A percentile compares a stretch with the other conserved stretches of the same genome.
phyloP scores from a whole-genome alignment of 176 grass and related monocot genomes.

The Hsuehochloa calcarea region DNA sequence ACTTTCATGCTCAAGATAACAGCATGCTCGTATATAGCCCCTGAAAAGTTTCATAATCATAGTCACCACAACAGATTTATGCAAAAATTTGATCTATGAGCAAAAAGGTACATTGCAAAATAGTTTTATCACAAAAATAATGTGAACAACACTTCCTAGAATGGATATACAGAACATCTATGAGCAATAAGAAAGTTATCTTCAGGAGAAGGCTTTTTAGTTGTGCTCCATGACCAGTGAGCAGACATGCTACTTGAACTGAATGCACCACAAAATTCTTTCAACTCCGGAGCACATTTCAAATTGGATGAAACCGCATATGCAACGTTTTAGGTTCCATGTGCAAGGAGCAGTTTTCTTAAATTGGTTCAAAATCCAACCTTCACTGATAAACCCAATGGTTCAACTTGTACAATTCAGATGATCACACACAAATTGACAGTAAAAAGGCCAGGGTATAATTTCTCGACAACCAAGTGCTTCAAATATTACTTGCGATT shows the following conservation, averaged over 20 bases:
- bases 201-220: not conserved
- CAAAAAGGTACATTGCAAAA: slow-evolving; percentile 3
- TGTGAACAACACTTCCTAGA: not conserved
- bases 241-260: not conserved
- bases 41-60: slow-evolving; percentile 43
- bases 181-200: not conserved
- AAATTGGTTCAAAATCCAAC: not conserved
- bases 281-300: not conserved
- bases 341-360: not conserved
- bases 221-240: not conserved
- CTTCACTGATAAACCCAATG: not conserved
- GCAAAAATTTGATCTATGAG: not conserved
- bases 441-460: not conserved
- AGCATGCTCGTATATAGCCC: slow-evolving; percentile 67
- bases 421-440: not conserved
- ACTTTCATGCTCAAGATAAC: slow-evolving; percentile 66
- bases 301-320: not conserved
- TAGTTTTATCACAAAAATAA: not conserved
- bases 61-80: not conserved
- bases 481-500: slow-evolving; percentile 58
- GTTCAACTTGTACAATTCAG: not conserved
- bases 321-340: not conserved
- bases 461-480: not conserved
- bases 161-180: not conserved
- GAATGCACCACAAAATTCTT: not conserved